Base-by-base conservation (phyloP, 352 stramenopile species). In the Pythium brachiatum region DNA sequence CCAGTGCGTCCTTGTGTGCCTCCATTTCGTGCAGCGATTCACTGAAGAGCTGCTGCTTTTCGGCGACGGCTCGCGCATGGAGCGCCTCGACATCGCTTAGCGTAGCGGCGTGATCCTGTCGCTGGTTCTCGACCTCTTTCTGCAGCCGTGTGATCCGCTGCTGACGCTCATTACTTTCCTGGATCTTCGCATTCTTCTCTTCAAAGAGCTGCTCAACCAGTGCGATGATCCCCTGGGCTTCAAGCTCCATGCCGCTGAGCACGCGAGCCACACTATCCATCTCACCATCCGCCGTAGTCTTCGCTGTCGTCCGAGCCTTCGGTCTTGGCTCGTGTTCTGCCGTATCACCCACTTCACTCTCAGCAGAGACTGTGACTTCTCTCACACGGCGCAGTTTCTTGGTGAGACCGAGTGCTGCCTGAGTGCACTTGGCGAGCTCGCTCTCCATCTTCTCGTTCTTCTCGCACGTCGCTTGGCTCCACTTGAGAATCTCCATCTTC, bases 401-500 rank as follows among this genome's bases (percentile, higher is more conserved):
- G 7, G 66, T 60, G n/a, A 77, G 25, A 18, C 21, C 44, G 34
- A 73, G 31, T 0, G 75, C 41, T 8, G 72, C 55, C 0, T 60
- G 41, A 0, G 66, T 64, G 31, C 73, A 83, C 20, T 67, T 67
- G 9, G 53, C 56, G 12, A 88, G 27, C 46, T 86, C 71, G 18
- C 44, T 31, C 27, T 81, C 69, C 23, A 86, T 54, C 26, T 27
- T 53, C 39, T 89, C 79, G 46, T 60, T 82, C 64, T 82, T 81
- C 50, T 75, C 71, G 47, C 78, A 88, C 15, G 73, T 73, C 32
- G 85, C 61, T 46, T 88, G 74, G 43, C 78, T 83, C 82, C 82
- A 89, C 47, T 79, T 69, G 21, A 91, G 60, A 12, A 89, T 60
- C 31, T 89, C 78, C 15, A 68, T 62, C 58, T 89, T 89, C 57